Evolutionary conservation across 2,329 filamentous ascomycete species (phyloP).

Genomic region (Pseudodiploospora longispora): DNA sequence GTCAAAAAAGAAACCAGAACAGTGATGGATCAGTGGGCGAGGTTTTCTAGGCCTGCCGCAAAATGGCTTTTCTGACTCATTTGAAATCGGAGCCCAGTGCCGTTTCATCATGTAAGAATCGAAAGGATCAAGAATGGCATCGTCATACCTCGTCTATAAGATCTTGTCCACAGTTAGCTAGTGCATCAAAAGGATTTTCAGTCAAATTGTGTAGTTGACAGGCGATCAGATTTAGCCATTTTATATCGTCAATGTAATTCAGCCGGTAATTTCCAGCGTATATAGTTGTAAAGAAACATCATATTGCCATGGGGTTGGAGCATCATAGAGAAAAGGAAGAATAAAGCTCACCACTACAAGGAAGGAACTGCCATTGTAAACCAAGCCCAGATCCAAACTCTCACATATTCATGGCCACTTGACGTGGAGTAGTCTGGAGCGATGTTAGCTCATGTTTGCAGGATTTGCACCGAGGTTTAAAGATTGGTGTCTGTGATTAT

Average conservation of each 20-base stretch:
- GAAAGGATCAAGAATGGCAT: conserved; percentile 9
- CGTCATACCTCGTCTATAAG: conserved; percentile 27
- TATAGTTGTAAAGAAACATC: conserved; percentile 58
- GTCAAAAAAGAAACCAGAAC: conserved; percentile 7
- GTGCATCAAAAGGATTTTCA: conserved; percentile 2
- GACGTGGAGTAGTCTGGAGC: conserved; percentile 2
- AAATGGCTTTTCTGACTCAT: conserved; percentile 81
- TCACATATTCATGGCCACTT: conserved; percentile 6
- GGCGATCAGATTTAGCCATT: conserved; percentile 76
- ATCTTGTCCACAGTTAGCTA: conserved; percentile 24
- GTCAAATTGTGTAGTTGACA: conserved; percentile 1
- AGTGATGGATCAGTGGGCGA: conserved; percentile 74
- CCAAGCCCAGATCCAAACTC: neutral
- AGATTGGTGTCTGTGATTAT: conserved; percentile 23
- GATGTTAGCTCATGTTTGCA: conserved; percentile 16
- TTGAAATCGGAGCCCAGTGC: conserved; percentile 90
- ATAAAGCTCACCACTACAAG: conserved; percentile 21
- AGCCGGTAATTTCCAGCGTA: conserved; percentile 96
- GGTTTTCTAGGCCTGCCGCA: conserved; percentile 99
- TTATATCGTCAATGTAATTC: conserved; percentile 72
- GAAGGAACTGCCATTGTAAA: no score
- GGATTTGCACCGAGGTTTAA: no score
- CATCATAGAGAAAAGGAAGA: neutral
- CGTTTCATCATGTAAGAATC: conserved; percentile 64
- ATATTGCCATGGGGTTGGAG: conserved; percentile 14